Base-by-base conservation (phyloP, 2,329 filamentous ascomycete species). In the Cytospora mali region DNA sequence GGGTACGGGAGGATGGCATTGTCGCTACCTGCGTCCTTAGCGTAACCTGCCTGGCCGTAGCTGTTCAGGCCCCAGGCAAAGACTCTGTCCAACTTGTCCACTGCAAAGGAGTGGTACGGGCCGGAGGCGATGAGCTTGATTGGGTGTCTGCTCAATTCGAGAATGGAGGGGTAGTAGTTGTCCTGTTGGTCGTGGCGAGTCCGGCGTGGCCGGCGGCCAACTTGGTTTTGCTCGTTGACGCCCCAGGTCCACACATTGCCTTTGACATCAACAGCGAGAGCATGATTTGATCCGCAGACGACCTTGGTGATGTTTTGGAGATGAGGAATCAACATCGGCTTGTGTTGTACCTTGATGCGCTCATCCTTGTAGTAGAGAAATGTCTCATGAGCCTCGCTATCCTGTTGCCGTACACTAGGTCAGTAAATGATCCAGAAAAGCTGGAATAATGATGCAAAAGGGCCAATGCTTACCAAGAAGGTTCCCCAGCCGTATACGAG, bases 41-140 rank as follows among this genome's bases (percentile, higher is more conserved):
- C 79, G 58, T 83, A 80, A 53, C 84, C 87, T 9, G 85, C 86
- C 72, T 89, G 81, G 60, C 85, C 86, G 70, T 84, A 89, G 70
- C 82, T 85, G 76, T 90, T 89, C 62, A 87, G 75, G 28, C 87
- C 87, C 87, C 87, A 90, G 1, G 81, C 80, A 75, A 83, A 89
- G 42, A 89, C 83, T 57, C 83, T 83, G 58, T 82, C 86, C 28
- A 80, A 79, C 56, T 81, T 78, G 70, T 84, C 81, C 61, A 90
- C 80, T 23, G 86, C 86, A 65, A 90, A 87, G 55, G 84, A 84
- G 72, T 89, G 86, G 73, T 88, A 87, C 49, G 81, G 77, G 29
- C 86, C 87, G 65, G 83, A 83, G n/a, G 77, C 78, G 55, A 87
- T 76, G 39, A 80, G 72, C 52, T 72, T 78, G 67, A 85, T 77